These are phyloP conservation scores for Monilinia fructicola DNA, from an alignment of 2,329 filamentous ascomycete genomes.

Conservation along the genomic window DNA sequence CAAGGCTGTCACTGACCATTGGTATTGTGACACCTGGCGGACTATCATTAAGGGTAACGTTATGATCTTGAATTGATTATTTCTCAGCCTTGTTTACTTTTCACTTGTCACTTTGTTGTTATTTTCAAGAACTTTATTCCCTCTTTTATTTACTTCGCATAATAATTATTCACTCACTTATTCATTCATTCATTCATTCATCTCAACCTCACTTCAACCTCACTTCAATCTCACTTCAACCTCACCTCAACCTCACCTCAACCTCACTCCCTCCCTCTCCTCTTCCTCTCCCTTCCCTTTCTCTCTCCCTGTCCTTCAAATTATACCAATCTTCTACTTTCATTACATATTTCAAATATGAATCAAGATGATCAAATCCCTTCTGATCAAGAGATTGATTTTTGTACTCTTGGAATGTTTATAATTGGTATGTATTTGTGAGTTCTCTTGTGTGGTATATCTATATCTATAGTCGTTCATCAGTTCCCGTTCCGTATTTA, in stretches of 20 bases:
- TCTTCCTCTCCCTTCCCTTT: no score
- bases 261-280: neutral
- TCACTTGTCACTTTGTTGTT: no score
- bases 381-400: slow-evolving; percentile 53
- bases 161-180: no score
- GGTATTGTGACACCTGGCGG: neutral
- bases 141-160: no score
- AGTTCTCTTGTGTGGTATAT: neutral
- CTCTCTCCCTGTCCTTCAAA: no score
- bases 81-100: slow-evolving; percentile 5
- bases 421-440: slow-evolving; percentile 60
- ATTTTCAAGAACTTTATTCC: no score
- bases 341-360: neutral
- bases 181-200: no score
- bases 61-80: neutral
- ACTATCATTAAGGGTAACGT: no score
- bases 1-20: slow-evolving; percentile 9
- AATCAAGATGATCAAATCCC: slow-evolving; percentile 32
- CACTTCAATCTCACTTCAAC: neutral
- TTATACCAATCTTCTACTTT: neutral
- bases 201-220: neutral
- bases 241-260: neutral
- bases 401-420: slow-evolving; percentile 72
- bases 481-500: no score
- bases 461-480: neutral